Base-by-base conservation (phyloP, 2,329 filamentous ascomycete genomes). In the Phialophora verrucosa region DNA sequence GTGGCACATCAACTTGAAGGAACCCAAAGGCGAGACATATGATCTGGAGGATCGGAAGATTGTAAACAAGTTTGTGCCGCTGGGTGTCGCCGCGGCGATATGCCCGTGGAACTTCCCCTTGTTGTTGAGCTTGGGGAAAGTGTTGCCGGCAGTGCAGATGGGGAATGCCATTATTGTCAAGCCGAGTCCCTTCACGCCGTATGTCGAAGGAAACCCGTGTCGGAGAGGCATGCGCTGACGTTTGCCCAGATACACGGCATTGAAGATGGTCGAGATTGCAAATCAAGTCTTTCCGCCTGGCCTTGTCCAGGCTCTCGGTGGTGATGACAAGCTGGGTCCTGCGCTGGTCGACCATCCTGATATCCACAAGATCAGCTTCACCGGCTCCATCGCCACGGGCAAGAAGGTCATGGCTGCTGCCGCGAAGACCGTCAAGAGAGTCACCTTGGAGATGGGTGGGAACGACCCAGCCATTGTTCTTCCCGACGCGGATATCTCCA, bases 331-430 rank as follows among this genome's bases (percentile, higher is more conserved):
- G 50, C 82, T 90, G 4, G 87, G 87, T 2, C 85, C 84, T 0
- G 81, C 80, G 79, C 74, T 90, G 61, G 87, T 85, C 0, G 75
- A 74, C 17, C 87, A 90, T 71, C 84, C 85, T 0, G 83, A 80
- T 25, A 82, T 89, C 64, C 80, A 83, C 63, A 89, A 88, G 80
- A 84, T 90, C 72, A 82, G 80, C 69, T 90, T 90, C 76, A 89
- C 87, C 0, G 87, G 87, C 1, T 87, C 84, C 17, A 85, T 80
- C 7, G 79, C 80, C 0, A 88, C 85, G 0, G 87, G 87, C n/a
- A 88, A 88, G 78, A 83, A 82, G 73, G 83, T 68, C 62, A 83
- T 87, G 80, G 81, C 81, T 59, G 82, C 80, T 12, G 82, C 81
- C 58, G 80, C 83, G 27, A 81, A 82, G 74, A 86, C 85, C 0